These are phyloP conservation scores for Paspalum notatum DNA, from an alignment of 176 grass and related monocot genomes.

Conservation along the genomic window DNA sequence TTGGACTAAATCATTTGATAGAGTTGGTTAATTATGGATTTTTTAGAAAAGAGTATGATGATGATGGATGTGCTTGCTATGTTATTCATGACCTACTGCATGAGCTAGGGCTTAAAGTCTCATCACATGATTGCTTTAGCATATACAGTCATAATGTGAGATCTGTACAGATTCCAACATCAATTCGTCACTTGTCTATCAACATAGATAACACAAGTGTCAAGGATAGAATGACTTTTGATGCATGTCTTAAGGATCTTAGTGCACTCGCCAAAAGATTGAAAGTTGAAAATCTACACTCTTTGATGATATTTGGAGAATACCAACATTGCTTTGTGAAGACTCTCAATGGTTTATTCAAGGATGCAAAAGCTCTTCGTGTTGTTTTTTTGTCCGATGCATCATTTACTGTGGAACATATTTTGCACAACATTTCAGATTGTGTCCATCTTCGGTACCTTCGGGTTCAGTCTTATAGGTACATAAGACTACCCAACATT, in stretches of 20 bases:
- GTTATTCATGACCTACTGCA: conserved; percentile 10
- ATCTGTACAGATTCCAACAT: not conserved
- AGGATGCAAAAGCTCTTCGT: not conserved
- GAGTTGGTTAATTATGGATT: not conserved
- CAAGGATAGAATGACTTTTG: not conserved
- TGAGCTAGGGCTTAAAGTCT: not conserved
- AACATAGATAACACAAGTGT: not conserved
- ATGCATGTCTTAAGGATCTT: not conserved
- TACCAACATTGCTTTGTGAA: not conserved
- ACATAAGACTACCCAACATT: not conserved
- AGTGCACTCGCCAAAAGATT: not conserved
- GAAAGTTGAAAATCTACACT: not conserved
- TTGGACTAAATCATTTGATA: not conserved
- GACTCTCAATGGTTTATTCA: not conserved
- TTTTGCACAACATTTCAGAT: not conserved
- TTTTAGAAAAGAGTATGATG: not conserved
- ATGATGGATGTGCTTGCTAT: not conserved
- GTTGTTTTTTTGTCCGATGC: not conserved
- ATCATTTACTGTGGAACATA: not conserved
- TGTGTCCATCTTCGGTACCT: conserved; percentile 19
- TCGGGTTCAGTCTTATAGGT: not conserved
- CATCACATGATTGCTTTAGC: conserved; percentile 13
- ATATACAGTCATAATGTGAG: not conserved
- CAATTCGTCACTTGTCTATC: conserved; percentile 36
- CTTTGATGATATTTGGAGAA: conserved; percentile 9